Conservation (phyloP, 176 grass and related monocot genomes). For the Puya raimondii region DNA sequence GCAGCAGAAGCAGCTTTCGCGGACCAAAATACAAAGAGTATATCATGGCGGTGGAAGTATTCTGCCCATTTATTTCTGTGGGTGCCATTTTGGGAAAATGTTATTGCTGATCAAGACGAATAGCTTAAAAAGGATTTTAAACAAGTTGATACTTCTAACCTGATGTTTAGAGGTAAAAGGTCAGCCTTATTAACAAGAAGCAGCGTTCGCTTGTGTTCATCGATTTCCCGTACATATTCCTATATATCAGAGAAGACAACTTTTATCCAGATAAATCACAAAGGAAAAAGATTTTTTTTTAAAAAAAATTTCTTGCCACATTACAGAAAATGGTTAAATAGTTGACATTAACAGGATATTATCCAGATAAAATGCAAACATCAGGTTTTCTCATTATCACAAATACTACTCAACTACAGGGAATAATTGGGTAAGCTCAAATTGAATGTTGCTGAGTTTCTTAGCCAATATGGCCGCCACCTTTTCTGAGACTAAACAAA, state of each 20-base stretch:
- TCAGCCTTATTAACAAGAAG: slow-evolving; percentile 98
- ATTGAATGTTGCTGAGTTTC: no score
- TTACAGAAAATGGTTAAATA: not conserved
- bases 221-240: slow-evolving; percentile 72
- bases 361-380: no score
- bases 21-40: slow-evolving; percentile 91
- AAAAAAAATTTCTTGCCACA: not conserved
- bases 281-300: not conserved
- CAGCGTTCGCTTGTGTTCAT: slow-evolving; percentile 76
- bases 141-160: slow-evolving; percentile 23
- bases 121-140: not conserved
- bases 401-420: not conserved
- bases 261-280: not conserved
- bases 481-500: not conserved
- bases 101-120: not conserved
- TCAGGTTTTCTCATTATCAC: not conserved
- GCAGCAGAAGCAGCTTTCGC: slow-evolving; percentile 79
- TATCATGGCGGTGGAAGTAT: slow-evolving; percentile 57
- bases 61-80: slow-evolving; percentile 76
- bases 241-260: slow-evolving; percentile 26
- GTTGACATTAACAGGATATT: not conserved
- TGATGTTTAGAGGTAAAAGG: slow-evolving; percentile 67
- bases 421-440: not conserved
- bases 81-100: slow-evolving; percentile 15
- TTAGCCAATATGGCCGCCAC: not conserved